phyloP scores from a whole-genome alignment of 1,284 basidiomycete genomes.

The Fomitopsis betulina region DNA sequence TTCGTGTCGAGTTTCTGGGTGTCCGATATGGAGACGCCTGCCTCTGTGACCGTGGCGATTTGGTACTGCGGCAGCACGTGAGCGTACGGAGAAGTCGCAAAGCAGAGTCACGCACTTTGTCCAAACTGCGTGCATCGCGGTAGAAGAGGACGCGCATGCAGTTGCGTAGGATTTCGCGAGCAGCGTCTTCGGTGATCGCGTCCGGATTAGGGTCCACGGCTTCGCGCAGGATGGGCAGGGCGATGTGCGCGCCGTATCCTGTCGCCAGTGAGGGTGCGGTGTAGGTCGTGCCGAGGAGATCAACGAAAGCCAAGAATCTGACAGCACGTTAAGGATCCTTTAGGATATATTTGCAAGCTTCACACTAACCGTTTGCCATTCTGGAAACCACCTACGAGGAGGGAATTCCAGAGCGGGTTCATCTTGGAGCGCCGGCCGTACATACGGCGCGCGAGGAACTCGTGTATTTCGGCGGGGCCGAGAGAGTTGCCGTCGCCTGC shows the following conservation, averaged over 20 bases:
- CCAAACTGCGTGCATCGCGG: conserved; percentile 92
- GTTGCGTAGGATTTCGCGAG: conserved; percentile 75
- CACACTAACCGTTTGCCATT: conserved; percentile 64
- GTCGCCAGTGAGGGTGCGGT: conserved; percentile 93
- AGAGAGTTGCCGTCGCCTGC: conserved; percentile 82
- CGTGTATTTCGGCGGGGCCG: conserved; percentile 89
- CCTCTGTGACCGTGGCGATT: conserved; percentile 84
- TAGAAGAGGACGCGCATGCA: conserved; percentile 97
- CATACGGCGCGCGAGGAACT: conserved; percentile 90
- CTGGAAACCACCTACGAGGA: conserved; percentile 91
- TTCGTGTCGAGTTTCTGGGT: conserved; percentile 73
- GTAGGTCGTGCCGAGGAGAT: conserved; percentile 96
- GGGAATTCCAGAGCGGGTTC: conserved; percentile 94
- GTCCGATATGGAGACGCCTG: conserved; percentile 80
- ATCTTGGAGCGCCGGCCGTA: conserved; percentile 87
- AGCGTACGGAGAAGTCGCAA: not conserved
- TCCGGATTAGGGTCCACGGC: conserved; percentile 85
- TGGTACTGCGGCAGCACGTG: conserved; percentile 67
- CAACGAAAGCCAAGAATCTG: conserved; percentile 92
- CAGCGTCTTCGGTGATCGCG: conserved; percentile 75
- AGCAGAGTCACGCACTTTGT: conserved; percentile 66
- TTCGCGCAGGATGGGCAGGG: conserved; percentile 88
- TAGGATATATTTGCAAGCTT: not conserved
- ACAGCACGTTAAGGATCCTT: not conserved
- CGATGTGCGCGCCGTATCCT: conserved; percentile 94